Conservation (phyloP, 73 alveolate genomes). For the Diophrys appendiculata region DNA sequence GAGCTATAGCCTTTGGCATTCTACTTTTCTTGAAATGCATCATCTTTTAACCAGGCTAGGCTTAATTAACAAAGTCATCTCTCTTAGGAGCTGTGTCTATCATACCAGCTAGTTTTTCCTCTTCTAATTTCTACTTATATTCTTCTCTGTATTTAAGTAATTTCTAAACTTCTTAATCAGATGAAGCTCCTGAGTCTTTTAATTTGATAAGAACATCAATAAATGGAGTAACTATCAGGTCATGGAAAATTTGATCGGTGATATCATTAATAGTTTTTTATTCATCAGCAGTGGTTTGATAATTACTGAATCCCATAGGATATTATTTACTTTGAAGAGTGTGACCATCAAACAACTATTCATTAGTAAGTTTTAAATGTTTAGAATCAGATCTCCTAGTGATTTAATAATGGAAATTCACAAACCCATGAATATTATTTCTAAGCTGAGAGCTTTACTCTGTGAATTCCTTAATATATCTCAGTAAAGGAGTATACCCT, state of each 20-base stretch:
- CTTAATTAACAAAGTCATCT: neutral
- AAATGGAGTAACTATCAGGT: neutral
- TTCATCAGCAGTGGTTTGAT: neutral
- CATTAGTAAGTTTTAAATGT: too few species aligned
- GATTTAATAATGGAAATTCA: too few species aligned
- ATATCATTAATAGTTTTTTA: constrained; percentile 6
- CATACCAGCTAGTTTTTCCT: neutral
- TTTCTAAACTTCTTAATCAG: neutral
- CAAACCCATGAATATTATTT: too few species aligned
- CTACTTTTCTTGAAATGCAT: neutral
- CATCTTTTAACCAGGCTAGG: neutral
- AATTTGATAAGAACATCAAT: too few species aligned
- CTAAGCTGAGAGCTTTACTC: neutral
- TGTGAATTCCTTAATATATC: constrained; percentile 25
- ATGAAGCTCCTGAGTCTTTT: neutral
- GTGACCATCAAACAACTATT: too few species aligned
- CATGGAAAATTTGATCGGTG: constrained; percentile 2
- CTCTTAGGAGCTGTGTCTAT: neutral
- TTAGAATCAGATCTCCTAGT: too few species aligned
- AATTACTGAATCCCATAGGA: neutral
- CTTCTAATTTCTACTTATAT: neutral
- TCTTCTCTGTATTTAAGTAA: neutral
- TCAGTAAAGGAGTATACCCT: constrained; percentile 90
- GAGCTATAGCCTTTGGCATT: neutral
- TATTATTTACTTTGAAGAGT: neutral